A percentile compares a stretch with the other conserved stretches of the same genome.
These are phyloP conservation scores for Trichoderma afroharzianum DNA, from an alignment of 2,329 filamentous ascomycete genomes.

Conservation along the genomic window DNA sequence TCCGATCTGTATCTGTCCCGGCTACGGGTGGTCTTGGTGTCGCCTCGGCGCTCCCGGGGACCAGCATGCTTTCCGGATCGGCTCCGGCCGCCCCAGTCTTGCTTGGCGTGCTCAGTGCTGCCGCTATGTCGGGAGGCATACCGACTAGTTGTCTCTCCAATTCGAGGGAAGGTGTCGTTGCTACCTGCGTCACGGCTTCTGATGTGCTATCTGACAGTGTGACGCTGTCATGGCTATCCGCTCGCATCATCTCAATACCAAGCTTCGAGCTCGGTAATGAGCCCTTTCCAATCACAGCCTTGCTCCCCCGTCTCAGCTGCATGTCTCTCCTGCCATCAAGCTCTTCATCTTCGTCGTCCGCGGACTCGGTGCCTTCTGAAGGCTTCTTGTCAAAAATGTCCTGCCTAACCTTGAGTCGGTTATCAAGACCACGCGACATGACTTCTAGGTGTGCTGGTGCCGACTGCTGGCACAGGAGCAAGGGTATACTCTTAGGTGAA, in stretches of 20 bases:
- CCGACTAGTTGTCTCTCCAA: conserved; percentile 31
- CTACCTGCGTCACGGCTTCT: conserved; percentile 50
- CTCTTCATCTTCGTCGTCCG: conserved; percentile 93
- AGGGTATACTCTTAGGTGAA: conserved; percentile 44
- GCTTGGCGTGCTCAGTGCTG: conserved; percentile 26
- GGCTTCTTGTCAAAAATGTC: conserved; percentile 71
- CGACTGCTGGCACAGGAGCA: conserved; percentile 58
- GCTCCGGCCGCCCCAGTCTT: conserved; percentile 13
- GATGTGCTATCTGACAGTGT: conserved; percentile 49
- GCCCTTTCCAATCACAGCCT: conserved; percentile 42
- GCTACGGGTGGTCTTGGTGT: conserved; percentile 40
- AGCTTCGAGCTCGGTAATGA: conserved; percentile 78
- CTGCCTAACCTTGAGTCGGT: conserved; percentile 67
- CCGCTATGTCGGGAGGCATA: conserved; percentile 14
- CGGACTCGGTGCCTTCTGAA: conserved; percentile 75
- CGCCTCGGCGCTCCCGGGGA: conserved; percentile 35
- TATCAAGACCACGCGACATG: conserved; percentile 61
- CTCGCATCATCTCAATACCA: conserved; percentile 96
- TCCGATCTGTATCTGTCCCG: conserved; percentile 19
- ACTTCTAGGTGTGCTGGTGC: conserved; percentile 61
- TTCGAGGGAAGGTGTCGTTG: conserved; percentile 47
- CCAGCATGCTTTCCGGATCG: conserved; percentile 1
- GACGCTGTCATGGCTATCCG: conserved; percentile 87
- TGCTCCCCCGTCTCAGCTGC: conserved; percentile 47
- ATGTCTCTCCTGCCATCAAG: conserved; percentile 52